Evolutionary conservation across 306 rosid species (phyloP), one percentile per base, ranked within the genome.

Genomic region (Rosa lucieae): DNA sequence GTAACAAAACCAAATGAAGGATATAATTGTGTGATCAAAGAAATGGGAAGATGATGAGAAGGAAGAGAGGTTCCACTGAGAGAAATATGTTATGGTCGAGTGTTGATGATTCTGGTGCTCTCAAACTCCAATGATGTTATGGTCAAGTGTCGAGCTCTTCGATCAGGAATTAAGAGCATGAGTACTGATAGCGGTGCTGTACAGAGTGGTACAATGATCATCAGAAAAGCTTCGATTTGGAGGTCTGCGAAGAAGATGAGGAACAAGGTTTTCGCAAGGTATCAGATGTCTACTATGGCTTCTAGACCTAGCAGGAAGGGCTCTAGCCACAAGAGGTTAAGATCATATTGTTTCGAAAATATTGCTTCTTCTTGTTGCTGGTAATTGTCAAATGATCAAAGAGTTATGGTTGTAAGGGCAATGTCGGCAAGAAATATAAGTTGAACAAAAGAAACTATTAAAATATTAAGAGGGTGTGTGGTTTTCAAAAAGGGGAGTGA

Each of bases 231-330:
- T 53, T 82, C 80, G 1, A 46, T 21, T 14, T 59, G 74, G 1
- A 68, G 75, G 14, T 3, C 70, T 20, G 20, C 32, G 12, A 55
- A 49, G 23, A 18, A 8, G 42, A 67, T 23, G 63, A 84, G 63
- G 44, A 74, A 29, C 59, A 72, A 80, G 71, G 87, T 77, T 76
- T 80, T 85, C 73, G 76, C 61, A 12, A 67, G 82, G 9, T 75
- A 74, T 73, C 83, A 76, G 75, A 73, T 75, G 61, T 81, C 77
- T 71, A 84, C 92, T 8, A 62, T 93, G 91, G 81, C 93, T 63
- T 93, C 98, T 53, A 97, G 98, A 65, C 98, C 97, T 5, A 90
- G 98, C 77, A 82, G 81, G 75, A 93, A 84, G 87, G 98, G 98
- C 82, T 26, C 95, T 32, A 97, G 98, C 71, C 98, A 93, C 77